Conservation (phyloP, 148 eudicot genomes). For the Fagopyrum esculentum region DNA sequence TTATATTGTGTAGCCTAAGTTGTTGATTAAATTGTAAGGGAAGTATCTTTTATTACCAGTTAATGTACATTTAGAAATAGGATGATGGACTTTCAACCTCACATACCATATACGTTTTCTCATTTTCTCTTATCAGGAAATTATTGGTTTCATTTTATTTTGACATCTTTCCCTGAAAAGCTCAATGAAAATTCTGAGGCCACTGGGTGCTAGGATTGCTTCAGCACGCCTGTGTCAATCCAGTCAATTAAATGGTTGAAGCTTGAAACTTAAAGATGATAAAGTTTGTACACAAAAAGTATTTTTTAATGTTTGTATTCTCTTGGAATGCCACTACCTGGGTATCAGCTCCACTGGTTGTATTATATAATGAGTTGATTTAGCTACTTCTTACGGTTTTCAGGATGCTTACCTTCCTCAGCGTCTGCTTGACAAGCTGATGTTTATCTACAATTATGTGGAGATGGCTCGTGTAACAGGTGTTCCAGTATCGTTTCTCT, state of each 20-base stretch:
- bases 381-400: slow-evolving; percentile 11
- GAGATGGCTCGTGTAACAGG: slow-evolving; percentile 99
- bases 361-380: neutral
- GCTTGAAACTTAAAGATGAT: neutral
- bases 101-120: neutral
- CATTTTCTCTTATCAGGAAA: neutral
- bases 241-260: neutral
- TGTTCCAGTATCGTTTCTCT: slow-evolving; percentile 97
- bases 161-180: neutral
- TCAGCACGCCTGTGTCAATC: neutral
- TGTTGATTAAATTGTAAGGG: neutral
- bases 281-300: neutral
- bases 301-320: neutral
- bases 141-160: no score
- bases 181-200: neutral
- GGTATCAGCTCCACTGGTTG: neutral
- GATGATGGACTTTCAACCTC: neutral
- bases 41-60: neutral
- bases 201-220: neutral
- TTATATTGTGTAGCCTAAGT: neutral
- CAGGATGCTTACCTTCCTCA: slow-evolving; percentile 99
- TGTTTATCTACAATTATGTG: slow-evolving; percentile 94
- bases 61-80: neutral
- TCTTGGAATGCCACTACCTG: neutral
- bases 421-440: slow-evolving; percentile 93